A percentile compares a stretch with the other conserved stretches of the same genome.
phyloP scores from a whole-genome alignment of 1,284 basidiomycete genomes.

The Ustilago nuda region DNA sequence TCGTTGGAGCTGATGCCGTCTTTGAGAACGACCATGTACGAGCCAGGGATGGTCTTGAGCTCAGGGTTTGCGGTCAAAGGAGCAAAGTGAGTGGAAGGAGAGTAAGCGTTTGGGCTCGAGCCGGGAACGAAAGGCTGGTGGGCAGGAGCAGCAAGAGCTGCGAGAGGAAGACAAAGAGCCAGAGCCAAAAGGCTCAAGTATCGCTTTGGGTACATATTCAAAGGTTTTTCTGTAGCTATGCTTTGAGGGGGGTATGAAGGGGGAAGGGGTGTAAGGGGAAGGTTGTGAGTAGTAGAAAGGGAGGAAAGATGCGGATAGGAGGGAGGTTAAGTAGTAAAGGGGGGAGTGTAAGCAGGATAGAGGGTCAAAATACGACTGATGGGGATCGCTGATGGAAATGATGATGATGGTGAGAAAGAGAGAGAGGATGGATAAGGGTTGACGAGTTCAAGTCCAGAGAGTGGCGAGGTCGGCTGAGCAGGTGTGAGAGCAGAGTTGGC shows the following conservation, averaged over 20 bases:
- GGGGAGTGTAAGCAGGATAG: slow-evolving; percentile 8
- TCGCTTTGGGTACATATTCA: slow-evolving; percentile 51
- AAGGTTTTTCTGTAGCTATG: neutral
- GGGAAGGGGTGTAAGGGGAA: neutral
- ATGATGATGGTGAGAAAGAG: slow-evolving; percentile 17
- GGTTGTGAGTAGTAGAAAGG: neutral
- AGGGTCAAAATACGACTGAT: slow-evolving; percentile 20
- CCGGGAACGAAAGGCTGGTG: slow-evolving; percentile 56
- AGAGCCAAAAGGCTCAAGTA: slow-evolving; percentile 53
- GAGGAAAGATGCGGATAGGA: slow-evolving; percentile 2
- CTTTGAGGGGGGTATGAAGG: slow-evolving; percentile 3
- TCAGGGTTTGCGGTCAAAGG: slow-evolving; percentile 53
- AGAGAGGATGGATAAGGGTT: slow-evolving; percentile 8
- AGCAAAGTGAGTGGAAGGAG: slow-evolving; percentile 47
- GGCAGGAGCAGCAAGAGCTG: slow-evolving; percentile 48
- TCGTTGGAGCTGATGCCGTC: slow-evolving; percentile 52
- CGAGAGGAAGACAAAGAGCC: slow-evolving; percentile 48
- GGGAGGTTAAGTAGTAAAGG: neutral
- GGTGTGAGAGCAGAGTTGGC: neutral
- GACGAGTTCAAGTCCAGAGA: slow-evolving; percentile 20
- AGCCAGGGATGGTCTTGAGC: slow-evolving; percentile 59
- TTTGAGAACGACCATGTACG: slow-evolving; percentile 69
- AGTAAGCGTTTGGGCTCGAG: slow-evolving; percentile 47
- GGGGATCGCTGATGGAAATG: slow-evolving; percentile 21
- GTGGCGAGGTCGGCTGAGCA: slow-evolving; percentile 25